phyloP scores from a whole-genome alignment of 1,284 basidiomycete species.

The Hemileia vastatrix region DNA sequence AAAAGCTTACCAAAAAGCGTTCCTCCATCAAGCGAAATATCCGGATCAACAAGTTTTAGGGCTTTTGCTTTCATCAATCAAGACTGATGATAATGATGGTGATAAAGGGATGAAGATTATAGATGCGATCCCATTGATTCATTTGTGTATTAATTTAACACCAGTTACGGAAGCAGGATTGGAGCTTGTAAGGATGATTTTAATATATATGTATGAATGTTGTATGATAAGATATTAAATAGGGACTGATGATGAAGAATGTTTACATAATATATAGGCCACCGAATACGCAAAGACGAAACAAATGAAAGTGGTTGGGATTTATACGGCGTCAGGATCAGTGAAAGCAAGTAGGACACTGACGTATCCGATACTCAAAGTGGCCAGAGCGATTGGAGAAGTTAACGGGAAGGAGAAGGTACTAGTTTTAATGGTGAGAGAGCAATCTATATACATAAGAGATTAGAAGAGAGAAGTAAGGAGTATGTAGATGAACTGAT shows the following conservation, averaged over 20 bases:
- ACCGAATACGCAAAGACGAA: conserved; percentile 1
- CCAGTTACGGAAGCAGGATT: conserved; percentile 16
- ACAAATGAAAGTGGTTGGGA: conserved; percentile 7
- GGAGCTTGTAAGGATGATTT: background rate
- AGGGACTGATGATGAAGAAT: background rate
- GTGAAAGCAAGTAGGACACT: too few relatives aligned
- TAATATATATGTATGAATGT: too few relatives aligned
- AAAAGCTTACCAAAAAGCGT: background rate
- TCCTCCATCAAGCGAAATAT: conserved; percentile 13
- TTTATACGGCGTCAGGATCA: conserved; percentile 15
- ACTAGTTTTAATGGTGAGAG: too few relatives aligned
- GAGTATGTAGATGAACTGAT: too few relatives aligned
- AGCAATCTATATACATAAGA: too few relatives aligned
- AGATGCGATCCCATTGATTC: conserved; percentile 13
- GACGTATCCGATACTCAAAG: too few relatives aligned
- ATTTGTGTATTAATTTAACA: conserved; percentile 14
- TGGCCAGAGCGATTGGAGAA: too few relatives aligned
- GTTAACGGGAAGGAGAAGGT: too few relatives aligned
- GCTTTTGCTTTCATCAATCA: conserved; percentile 4
- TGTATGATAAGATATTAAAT: background rate
- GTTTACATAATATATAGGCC: background rate
- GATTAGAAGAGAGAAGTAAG: too few relatives aligned
- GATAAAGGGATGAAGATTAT: background rate
- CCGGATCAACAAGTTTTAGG: conserved; percentile 15
- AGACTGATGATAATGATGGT: background rate